Conservation (phyloP, 2,329 filamentous ascomycete species). For the Hypocrella siamensis region DNA sequence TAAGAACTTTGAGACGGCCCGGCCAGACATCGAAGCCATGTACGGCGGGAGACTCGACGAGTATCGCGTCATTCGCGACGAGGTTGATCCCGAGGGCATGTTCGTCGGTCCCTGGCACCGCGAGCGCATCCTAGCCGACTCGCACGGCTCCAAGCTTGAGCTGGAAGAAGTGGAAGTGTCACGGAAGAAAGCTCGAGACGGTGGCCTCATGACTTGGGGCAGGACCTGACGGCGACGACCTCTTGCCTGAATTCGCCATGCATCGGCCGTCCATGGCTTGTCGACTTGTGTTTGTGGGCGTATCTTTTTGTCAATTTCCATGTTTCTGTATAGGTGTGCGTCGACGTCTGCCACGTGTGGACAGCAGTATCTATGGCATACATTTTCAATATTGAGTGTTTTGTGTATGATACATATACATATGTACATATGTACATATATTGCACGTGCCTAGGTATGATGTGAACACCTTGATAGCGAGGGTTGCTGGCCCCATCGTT, state of each 20-base stretch:
- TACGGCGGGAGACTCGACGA: constrained; percentile 52
- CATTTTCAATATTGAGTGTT: too few relatives aligned
- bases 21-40: constrained; percentile 45
- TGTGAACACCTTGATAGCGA: too few relatives aligned
- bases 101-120: constrained; percentile 87
- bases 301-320: too few relatives aligned
- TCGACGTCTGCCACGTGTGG: too few relatives aligned
- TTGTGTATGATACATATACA: too few relatives aligned
- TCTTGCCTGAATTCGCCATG: neutral
- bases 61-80: constrained; percentile 53
- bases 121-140: constrained; percentile 38
- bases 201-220: constrained; percentile 11
- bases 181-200: constrained; percentile 9
- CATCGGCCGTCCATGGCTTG: too few relatives aligned
- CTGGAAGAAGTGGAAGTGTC: constrained; percentile 21
- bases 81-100: constrained; percentile 67
- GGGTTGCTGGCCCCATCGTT: too few relatives aligned
- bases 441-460: too few relatives aligned
- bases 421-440: too few relatives aligned
- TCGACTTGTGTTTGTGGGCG: too few relatives aligned
- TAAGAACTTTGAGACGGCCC: constrained; percentile 63
- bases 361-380: too few relatives aligned
- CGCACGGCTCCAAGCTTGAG: constrained; percentile 12
- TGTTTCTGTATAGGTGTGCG: too few relatives aligned
- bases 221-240: neutral